Base-by-base conservation (phyloP, 192 early-diverging fungal genomes). In the Rhizophagus clarus region DNA sequence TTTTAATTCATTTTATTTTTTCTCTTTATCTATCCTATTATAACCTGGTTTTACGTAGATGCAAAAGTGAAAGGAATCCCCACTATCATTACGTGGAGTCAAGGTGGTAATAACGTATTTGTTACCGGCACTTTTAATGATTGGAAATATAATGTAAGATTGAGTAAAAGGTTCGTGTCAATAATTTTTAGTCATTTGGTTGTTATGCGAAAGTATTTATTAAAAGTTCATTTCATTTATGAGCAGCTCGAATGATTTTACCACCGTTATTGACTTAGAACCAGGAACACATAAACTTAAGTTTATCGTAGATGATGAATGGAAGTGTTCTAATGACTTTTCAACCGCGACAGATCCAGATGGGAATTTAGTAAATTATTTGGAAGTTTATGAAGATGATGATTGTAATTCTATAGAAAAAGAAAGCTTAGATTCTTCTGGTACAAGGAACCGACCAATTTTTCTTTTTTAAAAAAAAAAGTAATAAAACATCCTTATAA, bases 231-330 rank as follows among this genome's bases (percentile, higher is more conserved):
- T 31, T 24, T 11, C 22, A 71, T 71, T 45, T 12, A 56, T 5
- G 20, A 22, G 62, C 74, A 94, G 91, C 82, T 88, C 89, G 26
- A 87, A 88, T 56, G 94, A 96, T 81, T 96, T 96, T 76, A 90
- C 91, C 6, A 90, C 93, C 0, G 89, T 96, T 45, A 85, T 99
- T 29, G 93, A 97, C 81, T 86, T 99, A 76, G 94, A 95, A n/a
- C 92, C 93, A 26, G 97, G 97, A 61, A 97, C 95, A 5, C 97
- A 99, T 84, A 93, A 93, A 81, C 91, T 98, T 72, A 99, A 99
- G 86, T 99, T 96, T 80, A 98, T 99, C 83, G 97, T 99, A 8
- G 97, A 99, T 82, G 96, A 97, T 80, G 96, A 98, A 79, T 99
- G 98, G 98, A 95, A 95, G 74, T 98, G 97, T 75, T 95, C 94